Evolutionary conservation across 305 asterid species (phyloP).

Genomic region (Fraxinus paxiana): DNA sequence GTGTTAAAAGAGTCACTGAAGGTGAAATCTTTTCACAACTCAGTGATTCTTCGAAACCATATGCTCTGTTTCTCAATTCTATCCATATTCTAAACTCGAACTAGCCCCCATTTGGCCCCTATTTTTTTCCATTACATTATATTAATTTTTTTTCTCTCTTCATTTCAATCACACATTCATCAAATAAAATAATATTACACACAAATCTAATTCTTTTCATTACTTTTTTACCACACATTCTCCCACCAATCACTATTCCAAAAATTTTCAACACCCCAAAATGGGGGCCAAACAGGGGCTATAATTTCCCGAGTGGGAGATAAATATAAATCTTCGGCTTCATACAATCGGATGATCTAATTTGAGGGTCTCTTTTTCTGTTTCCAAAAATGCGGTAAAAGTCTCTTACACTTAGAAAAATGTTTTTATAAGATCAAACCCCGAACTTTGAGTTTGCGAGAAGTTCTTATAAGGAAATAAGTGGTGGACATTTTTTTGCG

Average conservation of each 20-base stretch:
- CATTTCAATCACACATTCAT: too few species aligned
- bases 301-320: background rate
- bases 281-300: background rate
- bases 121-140: too few species aligned
- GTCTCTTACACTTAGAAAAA: too few species aligned
- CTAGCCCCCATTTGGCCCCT: too few species aligned
- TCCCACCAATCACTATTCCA: too few species aligned
- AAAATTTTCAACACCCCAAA: too few species aligned
- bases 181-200: too few species aligned
- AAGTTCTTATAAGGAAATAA: background rate
- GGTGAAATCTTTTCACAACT: background rate
- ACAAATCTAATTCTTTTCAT: too few species aligned
- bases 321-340: background rate
- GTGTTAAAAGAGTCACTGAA: background rate
- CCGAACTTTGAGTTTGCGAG: background rate
- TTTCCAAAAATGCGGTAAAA: background rate
- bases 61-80: background rate
- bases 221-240: too few species aligned
- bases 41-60: background rate
- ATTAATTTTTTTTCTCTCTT: too few species aligned
- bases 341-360: background rate
- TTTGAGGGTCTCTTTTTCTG: background rate
- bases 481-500: background rate
- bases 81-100: background rate
- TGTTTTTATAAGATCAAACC: too few species aligned